phyloP scores from a whole-genome alignment of 1,284 basidiomycete genomes.

The Entoloma clypeatum region DNA sequence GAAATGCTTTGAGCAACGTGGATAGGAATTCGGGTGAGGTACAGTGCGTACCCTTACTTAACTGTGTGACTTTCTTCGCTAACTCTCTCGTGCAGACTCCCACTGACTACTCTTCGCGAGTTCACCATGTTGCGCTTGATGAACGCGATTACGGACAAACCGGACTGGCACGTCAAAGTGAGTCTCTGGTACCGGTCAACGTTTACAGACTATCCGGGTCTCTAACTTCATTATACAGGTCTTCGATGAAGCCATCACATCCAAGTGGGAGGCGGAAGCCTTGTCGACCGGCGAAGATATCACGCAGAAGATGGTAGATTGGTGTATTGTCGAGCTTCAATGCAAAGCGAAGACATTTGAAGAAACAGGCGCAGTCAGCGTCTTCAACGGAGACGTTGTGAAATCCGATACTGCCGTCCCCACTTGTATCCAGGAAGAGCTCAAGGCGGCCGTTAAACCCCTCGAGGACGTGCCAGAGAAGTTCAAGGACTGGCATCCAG shows the following conservation, averaged over 20 bases:
- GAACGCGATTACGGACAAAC: conserved; percentile 25
- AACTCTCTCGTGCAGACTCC: conserved; percentile 10
- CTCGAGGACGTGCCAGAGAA: conserved; percentile 35
- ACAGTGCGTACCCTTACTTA: neutral
- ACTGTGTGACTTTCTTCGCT: neutral
- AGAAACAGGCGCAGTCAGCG: conserved; percentile 10
- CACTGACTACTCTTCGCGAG: conserved; percentile 22
- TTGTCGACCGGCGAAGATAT: conserved; percentile 11
- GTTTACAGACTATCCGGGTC: neutral
- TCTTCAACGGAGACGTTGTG: conserved; percentile 23
- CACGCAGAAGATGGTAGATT: conserved; percentile 18
- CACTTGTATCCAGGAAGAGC: conserved; percentile 9
- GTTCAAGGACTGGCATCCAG: conserved; percentile 42
- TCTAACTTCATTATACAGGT: conserved; percentile 8
- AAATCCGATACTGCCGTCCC: conserved; percentile 25
- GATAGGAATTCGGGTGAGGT: neutral
- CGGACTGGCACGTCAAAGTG: conserved; percentile 23
- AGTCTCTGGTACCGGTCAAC: too few species aligned
- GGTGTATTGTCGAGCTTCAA: conserved; percentile 19
- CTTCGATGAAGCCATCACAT: conserved; percentile 16
- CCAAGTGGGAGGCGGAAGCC: conserved; percentile 17
- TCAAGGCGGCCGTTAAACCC: conserved; percentile 18
- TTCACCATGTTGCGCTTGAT: conserved; percentile 25
- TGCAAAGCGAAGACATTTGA: conserved; percentile 15
- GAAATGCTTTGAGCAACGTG: neutral